Percentiles rank a stretch among this genome's conserved stretches.
Evolutionary conservation across 257 asterid species (phyloP).

Genomic region (Schizonepeta tenuifolia): DNA sequence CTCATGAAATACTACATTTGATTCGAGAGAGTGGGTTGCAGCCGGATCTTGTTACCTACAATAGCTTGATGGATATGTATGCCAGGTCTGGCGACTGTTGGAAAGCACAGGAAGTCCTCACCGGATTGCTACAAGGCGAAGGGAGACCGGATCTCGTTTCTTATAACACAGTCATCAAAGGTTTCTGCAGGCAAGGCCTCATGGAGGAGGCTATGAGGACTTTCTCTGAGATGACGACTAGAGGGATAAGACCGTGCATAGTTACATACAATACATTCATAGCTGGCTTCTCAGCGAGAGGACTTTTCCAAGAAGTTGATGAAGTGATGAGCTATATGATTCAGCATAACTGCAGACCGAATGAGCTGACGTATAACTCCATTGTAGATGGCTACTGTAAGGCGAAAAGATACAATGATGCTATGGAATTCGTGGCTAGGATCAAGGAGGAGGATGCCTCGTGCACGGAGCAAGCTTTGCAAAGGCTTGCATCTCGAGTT

Average conservation of each 20-base stretch:
- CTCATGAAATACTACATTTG: conserved; percentile 65
- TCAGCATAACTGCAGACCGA: conserved; percentile 77
- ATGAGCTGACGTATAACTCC: conserved; percentile 81
- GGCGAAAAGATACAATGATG: conserved; percentile 68
- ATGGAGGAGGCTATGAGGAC: conserved; percentile 83
- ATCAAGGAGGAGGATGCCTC: conserved; percentile 57
- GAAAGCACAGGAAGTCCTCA: conserved; percentile 93
- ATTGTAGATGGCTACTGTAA: conserved; percentile 84
- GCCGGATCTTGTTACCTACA: conserved; percentile 86
- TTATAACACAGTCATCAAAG: conserved; percentile 90
- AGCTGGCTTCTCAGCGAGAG: conserved; percentile 80
- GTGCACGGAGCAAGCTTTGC: conserved; percentile 54
- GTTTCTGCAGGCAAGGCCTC: conserved; percentile 90
- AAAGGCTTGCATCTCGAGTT: conserved; percentile 63
- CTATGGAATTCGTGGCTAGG: conserved; percentile 66
- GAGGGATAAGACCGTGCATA: conserved; percentile 82
- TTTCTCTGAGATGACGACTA: conserved; percentile 72
- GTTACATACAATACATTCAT: conserved; percentile 82
- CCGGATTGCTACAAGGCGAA: conserved; percentile 53
- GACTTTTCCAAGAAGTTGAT: conserved; percentile 68
- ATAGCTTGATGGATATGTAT: conserved; percentile 93
- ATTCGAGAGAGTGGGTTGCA: conserved; percentile 68
- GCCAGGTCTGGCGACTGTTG: conserved; percentile 95
- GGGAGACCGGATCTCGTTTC: conserved; percentile 89
- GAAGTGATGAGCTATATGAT: conserved; percentile 82